Conservation (phyloP, 345 rosid genomes). For the Gossypium thurberi region DNA sequence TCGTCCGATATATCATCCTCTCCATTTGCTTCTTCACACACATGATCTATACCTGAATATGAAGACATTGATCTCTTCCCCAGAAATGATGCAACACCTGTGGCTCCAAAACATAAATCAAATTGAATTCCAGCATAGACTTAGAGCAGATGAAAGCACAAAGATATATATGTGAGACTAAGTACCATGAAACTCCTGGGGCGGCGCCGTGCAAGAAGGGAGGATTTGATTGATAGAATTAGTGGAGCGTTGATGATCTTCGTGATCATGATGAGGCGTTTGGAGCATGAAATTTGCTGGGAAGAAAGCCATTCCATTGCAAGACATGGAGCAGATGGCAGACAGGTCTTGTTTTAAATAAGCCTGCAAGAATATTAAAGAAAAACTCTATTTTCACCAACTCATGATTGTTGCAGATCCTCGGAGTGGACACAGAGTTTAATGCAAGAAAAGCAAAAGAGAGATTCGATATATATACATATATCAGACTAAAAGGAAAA, state of each 20-base stretch:
- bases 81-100: slow-evolving; percentile 74
- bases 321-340: slow-evolving; percentile 36
- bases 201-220: slow-evolving; percentile 45
- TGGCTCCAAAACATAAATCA: neutral
- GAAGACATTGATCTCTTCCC: slow-evolving; percentile 70
- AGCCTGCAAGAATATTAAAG: slow-evolving; percentile 11
- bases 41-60: slow-evolving; percentile 51
- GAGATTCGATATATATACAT: slow-evolving; percentile 3
- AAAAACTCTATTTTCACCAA: neutral
- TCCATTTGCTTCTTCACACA: slow-evolving; percentile 47
- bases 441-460: slow-evolving; percentile 7
- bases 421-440: neutral
- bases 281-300: slow-evolving; percentile 85
- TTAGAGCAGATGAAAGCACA: neutral
- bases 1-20: slow-evolving; percentile 89
- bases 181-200: slow-evolving; percentile 81
- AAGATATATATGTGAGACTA: neutral
- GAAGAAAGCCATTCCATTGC: slow-evolving; percentile 90
- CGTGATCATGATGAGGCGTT: slow-evolving; percentile 36
- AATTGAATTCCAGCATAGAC: neutral
- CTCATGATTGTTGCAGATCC: neutral
- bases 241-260: slow-evolving; percentile 41
- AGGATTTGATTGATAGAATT: slow-evolving; percentile 53
- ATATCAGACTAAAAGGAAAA: neutral
- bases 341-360: neutral